Evolutionary conservation across 2,329 filamentous ascomycete species (phyloP).

Genomic region (Aspergillus awamori): DNA sequence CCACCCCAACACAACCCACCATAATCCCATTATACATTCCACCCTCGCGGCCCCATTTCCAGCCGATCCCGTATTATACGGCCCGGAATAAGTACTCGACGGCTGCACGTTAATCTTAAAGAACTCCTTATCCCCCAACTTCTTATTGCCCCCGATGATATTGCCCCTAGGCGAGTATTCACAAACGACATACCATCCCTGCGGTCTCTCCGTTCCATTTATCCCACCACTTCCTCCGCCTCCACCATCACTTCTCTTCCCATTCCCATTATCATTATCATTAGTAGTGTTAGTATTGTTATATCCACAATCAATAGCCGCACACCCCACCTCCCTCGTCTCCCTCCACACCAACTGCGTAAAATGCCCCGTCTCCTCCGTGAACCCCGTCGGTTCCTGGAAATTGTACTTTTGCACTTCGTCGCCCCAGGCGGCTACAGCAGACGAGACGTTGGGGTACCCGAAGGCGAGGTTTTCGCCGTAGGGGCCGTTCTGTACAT

Average conservation of each 20-base stretch:
- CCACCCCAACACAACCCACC: neutral
- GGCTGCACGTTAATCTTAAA: slow-evolving; percentile 38
- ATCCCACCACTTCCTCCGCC: too few species aligned
- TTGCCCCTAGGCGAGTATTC: slow-evolving; percentile 72
- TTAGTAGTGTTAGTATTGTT: too few species aligned
- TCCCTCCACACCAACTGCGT: slow-evolving; percentile 72
- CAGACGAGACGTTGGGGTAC: slow-evolving; percentile 60
- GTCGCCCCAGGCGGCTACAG: slow-evolving; percentile 68
- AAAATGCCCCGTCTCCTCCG: slow-evolving; percentile 67
- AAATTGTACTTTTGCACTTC: slow-evolving; percentile 65
- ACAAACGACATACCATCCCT: slow-evolving; percentile 69
- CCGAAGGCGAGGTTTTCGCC: slow-evolving; percentile 77
- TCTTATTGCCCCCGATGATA: slow-evolving; percentile 44
- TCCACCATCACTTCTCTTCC: slow-evolving; percentile 29
- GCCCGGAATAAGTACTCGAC: slow-evolving; percentile 23
- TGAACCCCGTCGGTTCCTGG: slow-evolving; percentile 56
- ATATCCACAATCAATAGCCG: slow-evolving; percentile 46
- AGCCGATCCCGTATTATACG: slow-evolving; percentile 15
- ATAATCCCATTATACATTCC: neutral
- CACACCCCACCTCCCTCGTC: slow-evolving; percentile 64
- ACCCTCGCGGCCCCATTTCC: neutral
- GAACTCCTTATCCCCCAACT: slow-evolving; percentile 26
- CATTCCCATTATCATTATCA: neutral
- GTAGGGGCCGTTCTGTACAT: slow-evolving; percentile 59
- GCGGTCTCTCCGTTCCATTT: slow-evolving; percentile 22